Percentiles rank a stretch among this genome's conserved stretches.
Conservation (phyloP, 306 rosid genomes). For the Abrus pulchellus region DNA sequence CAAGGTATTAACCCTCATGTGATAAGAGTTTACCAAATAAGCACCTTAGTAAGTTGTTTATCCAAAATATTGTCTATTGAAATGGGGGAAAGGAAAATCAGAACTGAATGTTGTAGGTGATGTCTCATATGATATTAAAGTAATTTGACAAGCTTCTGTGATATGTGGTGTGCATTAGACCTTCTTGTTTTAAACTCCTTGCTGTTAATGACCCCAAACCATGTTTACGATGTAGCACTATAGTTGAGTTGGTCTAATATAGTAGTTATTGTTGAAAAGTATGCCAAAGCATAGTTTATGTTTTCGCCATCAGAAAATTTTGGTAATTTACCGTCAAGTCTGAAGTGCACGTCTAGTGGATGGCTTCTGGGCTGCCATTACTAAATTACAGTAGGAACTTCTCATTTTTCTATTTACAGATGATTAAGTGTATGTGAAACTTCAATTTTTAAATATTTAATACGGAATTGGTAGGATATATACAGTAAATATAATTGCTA, state of each 20-base stretch:
- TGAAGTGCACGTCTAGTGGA: not conserved
- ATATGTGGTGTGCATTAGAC: not conserved
- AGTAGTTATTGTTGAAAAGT: not conserved
- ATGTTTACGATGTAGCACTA: not conserved
- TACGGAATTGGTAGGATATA: not conserved
- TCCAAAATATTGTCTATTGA: not conserved
- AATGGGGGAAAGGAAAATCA: constrained; percentile 16
- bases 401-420: not conserved
- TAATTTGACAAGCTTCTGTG: not conserved
- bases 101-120: not conserved
- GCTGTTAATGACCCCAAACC: not conserved
- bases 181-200: constrained; percentile 3
- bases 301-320: no score
- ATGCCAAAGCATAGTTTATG: not conserved
- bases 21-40: no score
- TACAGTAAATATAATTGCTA: not conserved
- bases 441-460: not conserved
- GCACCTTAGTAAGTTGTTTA: no score
- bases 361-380: not conserved
- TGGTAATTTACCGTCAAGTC: no score
- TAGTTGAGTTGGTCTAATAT: not conserved
- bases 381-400: not conserved
- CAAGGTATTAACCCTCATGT: no score
- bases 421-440: not conserved
- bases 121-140: not conserved